Evolutionary conservation across 331 rosid species (phyloP), one percentile per base, ranked within the genome.

Genomic region (Dryas integrifolia): DNA sequence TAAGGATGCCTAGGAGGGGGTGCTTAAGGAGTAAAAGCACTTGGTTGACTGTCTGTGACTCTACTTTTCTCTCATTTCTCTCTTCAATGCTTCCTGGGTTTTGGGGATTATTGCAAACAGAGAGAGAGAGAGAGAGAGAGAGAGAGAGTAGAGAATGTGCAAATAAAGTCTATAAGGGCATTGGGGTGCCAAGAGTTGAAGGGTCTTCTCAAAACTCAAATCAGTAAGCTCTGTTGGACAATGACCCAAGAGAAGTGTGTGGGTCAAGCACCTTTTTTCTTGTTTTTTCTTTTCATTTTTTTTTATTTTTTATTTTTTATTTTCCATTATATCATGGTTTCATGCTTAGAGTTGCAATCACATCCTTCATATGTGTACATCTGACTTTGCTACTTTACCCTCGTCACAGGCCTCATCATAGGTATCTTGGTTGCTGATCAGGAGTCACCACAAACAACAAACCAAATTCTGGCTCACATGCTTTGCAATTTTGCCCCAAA

Each of bases 161-260:
- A 45, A 62, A 51, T 12, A 21, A 21, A 21, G 24, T 21, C 24
- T 21, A 21, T 21, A 58, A 48, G 24, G 59, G 47, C 43, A 39
- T 9, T 57, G 41, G 59, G 9, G 7, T 15, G 43, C 2, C 12
- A 35, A 43, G 7, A 0, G 77, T 62, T 74, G 77, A 70, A 68
- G 72, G 45, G 85, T 85, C 89, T 70, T 65, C 86, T 77, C 82
- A 74, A 74, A 63, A 51, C 76, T 74, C 74, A 67, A 38, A 75
- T 76, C 85, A 61, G 63, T 67, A 59, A 48, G 65, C 38, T 67
- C 84, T 81, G 70, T 79, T 65, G 67, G 77, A 82, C 53, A 53
- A 73, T 82, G 86, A 82, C 81, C 64, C 41, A 8, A 30, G 66
- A 59, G 55, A 5, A 66, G 21, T 24, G 2, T 76, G 77, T 83